Base-by-base conservation (phyloP, 2,329 filamentous ascomycete genomes). In the Pestalotiopsis sp. region DNA sequence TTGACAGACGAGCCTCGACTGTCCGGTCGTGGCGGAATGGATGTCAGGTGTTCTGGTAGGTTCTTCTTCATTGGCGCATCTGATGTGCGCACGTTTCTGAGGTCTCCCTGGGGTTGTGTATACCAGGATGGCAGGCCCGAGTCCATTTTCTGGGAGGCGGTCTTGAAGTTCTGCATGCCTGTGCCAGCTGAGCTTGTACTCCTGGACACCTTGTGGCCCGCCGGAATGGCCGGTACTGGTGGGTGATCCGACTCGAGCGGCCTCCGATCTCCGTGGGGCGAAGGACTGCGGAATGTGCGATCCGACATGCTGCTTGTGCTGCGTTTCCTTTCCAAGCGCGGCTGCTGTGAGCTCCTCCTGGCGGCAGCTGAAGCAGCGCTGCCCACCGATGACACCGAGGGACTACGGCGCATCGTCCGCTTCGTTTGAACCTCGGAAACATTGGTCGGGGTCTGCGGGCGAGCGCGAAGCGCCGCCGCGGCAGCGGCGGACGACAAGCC, bases 371-470 rank as follows among this genome's bases (percentile, higher is more conserved):
- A 38, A 45, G 84, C 85, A n/a, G 59, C 27, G 62, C 76, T 79
- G 14, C 76, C 73, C 3, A 88, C 83, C 4, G 93, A 95, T 1
- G 93, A 93, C 57, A 88, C 81, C 0, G 94, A 97, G 65, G 86
- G 86, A 79, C 87, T 90, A 70, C 94, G 90, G 74, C 93, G 89
- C 69, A 89, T 79, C 77, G 92, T 95, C 76, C 95, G 92, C 83
- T 95, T 97, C 5, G 95, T 97, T 80, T 97, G 92, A 59, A 97
- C 89, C 76, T 94, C 90, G 78, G 90, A 91, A 68, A 97, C 91
- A 73, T 91, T 90, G 65, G 91, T 95, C 25, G 94, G 94, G 2
- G 92, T 91, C 65, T 90, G 90, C 11, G 93, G 91, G 73, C 92
- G 89, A 60, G 92, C 92, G 76, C 92, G 91, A 69, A 98, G 86